Conservation (phyloP, 768 basidiomycete species). For the Heimioporus sp. region DNA sequence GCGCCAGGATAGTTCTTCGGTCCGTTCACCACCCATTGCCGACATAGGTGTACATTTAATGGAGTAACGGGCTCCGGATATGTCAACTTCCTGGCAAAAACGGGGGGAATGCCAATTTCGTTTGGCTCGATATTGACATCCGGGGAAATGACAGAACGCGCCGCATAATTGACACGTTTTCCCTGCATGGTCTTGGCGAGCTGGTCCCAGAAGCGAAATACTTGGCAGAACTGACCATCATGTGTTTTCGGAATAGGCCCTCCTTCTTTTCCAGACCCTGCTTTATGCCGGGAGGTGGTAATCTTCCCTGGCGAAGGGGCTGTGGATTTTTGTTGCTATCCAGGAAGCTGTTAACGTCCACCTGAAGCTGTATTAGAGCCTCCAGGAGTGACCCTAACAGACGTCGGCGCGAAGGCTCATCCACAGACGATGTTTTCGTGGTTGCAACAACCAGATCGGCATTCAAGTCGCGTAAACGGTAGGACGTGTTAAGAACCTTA, state of each 20-base stretch:
- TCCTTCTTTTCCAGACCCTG: constrained; percentile 99
- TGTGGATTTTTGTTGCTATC: constrained; percentile 95
- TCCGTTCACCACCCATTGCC: constrained; percentile 88
- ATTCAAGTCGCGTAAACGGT: constrained; percentile 77
- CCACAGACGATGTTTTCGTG: constrained; percentile 52
- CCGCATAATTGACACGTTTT: constrained; percentile 98
- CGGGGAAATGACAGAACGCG: constrained; percentile 99
- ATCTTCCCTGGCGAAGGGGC: constrained; percentile 79
- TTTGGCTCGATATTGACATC: constrained; percentile 99
- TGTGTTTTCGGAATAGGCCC: constrained; percentile 95
- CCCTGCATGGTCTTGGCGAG: constrained; percentile 51
- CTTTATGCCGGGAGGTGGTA: constrained; percentile 92
- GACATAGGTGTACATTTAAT: constrained; percentile 84
- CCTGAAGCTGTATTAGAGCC: constrained; percentile 83
- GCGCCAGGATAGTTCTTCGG: constrained; percentile 90
- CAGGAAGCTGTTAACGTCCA: constrained; percentile 95
- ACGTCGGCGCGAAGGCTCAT: constrained; percentile 50
- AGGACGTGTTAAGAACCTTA: constrained; percentile 76
- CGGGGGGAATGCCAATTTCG: constrained; percentile 97
- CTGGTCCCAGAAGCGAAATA: background rate
- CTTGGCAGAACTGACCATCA: constrained; percentile 74
- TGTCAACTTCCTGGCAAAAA: constrained; percentile 94
- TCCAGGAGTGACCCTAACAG: constrained; percentile 73
- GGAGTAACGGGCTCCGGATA: constrained; percentile 97
- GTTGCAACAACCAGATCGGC: constrained; percentile 58